Evolutionary conservation across 306 rosid genomes (phyloP), one percentile per base, ranked within the genome.

Genomic region (Dicorynia guianensis): DNA sequence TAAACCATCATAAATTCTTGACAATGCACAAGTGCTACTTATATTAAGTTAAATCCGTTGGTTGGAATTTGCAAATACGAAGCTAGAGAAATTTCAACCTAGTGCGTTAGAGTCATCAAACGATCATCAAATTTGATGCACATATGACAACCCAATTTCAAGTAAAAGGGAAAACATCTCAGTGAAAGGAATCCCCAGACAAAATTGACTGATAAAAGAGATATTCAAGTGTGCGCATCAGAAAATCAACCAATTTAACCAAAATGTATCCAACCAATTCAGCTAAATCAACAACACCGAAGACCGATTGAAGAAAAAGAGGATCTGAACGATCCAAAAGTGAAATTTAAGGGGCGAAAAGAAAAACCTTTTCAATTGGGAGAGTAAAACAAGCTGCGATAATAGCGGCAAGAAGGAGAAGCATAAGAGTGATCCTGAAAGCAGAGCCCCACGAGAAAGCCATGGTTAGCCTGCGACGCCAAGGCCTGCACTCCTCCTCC

Each of bases 311-410:
- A 43, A 11, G 10, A 25, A 57, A 15, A 35, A 11, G 7, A 25
- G 75, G 53, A 30, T 63, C 20, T 1, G 40, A 64, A 48, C 6
- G 1, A 69, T 14, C 68, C 71, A 62, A 44, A 67, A 65, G 25
- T 30, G 48, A 63, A 79, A 84, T 40, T 33, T 11, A 14, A 78
- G 0, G 34, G 0, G 50, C 59, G 14, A 4, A 66, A 40, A 63
- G 83, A 81, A 0, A 33, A 57, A 92, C 97, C 98, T 92, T 89
- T 69, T 95, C 97, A 40, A 95, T 34, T 11, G 99, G 99, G 54
- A 95, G 96, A 60, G 97, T 87, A 57, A 90, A 85, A 62, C 91
- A 95, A 9, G 99, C 97, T 42, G 50, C 1, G 47, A 87, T 52
- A 6, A 87, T 84, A 8, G 93, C 93, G 39, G 91, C 91, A 56